These are phyloP conservation scores for Collybia nuda DNA, from an alignment of 768 basidiomycete species.

Conservation along the genomic window DNA sequence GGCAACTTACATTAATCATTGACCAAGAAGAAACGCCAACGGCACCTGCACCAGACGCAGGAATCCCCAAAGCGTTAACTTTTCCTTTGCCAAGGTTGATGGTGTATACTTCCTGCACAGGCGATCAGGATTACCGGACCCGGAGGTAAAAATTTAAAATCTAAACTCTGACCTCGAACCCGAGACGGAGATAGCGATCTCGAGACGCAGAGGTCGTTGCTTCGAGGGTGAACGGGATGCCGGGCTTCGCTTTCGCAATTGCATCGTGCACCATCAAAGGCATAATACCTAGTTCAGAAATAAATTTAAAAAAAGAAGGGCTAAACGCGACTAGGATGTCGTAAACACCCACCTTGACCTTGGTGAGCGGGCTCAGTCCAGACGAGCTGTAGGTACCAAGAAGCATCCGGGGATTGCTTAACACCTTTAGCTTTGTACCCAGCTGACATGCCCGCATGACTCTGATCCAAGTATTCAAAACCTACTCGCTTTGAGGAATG, in stretches of 20 bases:
- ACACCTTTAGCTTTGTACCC: constrained; percentile 16
- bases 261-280: constrained; percentile 27
- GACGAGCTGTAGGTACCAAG: constrained; percentile 28
- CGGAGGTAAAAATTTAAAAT: background rate
- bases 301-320: background rate
- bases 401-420: constrained; percentile 17
- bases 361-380: constrained; percentile 25
- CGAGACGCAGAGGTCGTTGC: constrained; percentile 25
- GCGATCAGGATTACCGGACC: background rate
- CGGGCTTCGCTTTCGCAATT: constrained; percentile 19
- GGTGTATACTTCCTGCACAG: background rate
- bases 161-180: constrained; percentile 21
- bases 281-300: constrained; percentile 20
- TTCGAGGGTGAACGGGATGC: constrained; percentile 21
- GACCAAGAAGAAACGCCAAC: too few relatives aligned
- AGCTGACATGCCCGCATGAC: constrained; percentile 15
- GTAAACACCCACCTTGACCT: constrained; percentile 21
- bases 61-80: too few relatives aligned
- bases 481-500: constrained; percentile 15
- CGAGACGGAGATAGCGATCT: constrained; percentile 28
- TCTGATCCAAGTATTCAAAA: constrained; percentile 17
- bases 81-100: background rate
- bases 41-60: too few relatives aligned
- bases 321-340: background rate
- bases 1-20: too few relatives aligned